These are phyloP conservation scores for Capsicum pubescens DNA, from an alignment of 257 asterid species.

Conservation along the genomic window DNA sequence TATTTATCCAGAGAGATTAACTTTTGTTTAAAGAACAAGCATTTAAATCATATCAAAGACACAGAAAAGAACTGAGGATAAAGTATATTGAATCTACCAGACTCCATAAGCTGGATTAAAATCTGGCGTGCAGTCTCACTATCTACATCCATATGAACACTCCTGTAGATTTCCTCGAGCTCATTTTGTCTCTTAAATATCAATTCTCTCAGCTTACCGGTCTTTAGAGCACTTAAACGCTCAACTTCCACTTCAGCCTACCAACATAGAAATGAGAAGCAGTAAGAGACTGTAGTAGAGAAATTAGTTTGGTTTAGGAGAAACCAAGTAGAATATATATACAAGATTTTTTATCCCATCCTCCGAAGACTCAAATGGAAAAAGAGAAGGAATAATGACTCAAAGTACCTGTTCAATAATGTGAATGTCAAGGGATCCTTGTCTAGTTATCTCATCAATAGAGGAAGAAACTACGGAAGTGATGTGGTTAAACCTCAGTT, in stretches of 20 bases:
- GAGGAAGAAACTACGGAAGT: slow-evolving; percentile 51
- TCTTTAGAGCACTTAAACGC: slow-evolving; percentile 60
- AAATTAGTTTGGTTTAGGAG: slow-evolving; percentile 24
- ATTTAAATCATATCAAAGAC: slow-evolving; percentile 11
- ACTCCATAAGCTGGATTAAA: slow-evolving; percentile 54
- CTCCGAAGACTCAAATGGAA: neutral
- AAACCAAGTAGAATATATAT: slow-evolving; percentile 12
- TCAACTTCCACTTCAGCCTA: slow-evolving; percentile 71
- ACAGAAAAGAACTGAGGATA: slow-evolving; percentile 2
- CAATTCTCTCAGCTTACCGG: slow-evolving; percentile 73
- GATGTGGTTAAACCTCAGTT: slow-evolving; percentile 53
- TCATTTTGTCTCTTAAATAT: slow-evolving; percentile 71
- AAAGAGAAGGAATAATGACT: slow-evolving; percentile 27
- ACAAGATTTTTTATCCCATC: neutral
- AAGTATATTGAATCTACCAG: slow-evolving; percentile 50
- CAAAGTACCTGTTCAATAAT: slow-evolving; percentile 65
- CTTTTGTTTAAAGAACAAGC: slow-evolving; percentile 17
- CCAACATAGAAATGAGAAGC: slow-evolving; percentile 32
- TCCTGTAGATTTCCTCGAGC: slow-evolving; percentile 67
- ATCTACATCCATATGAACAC: slow-evolving; percentile 70
- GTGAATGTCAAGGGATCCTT: slow-evolving; percentile 65
- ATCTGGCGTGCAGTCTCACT: slow-evolving; percentile 53
- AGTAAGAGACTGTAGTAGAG: neutral
- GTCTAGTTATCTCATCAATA: slow-evolving; percentile 46
- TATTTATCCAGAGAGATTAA: neutral